Conservation (phyloP, 2,329 filamentous ascomycete species). For the Acarospora socialis region DNA sequence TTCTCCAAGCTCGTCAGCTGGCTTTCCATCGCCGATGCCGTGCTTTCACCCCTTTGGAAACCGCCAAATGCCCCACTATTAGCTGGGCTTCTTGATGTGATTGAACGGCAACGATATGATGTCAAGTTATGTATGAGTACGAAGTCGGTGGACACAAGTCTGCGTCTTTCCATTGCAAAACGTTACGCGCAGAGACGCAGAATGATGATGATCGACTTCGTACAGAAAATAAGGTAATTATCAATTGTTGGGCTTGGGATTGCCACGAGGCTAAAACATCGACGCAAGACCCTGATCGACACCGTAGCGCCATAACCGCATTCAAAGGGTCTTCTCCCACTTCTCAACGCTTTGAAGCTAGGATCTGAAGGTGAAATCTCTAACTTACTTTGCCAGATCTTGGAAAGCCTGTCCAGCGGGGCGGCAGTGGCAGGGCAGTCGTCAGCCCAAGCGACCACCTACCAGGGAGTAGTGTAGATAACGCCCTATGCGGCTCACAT, state of each 20-base stretch:
- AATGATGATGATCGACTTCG: background rate
- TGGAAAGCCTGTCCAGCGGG: constrained; percentile 9
- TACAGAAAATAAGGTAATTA: background rate
- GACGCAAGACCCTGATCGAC: background rate
- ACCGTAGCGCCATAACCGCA: background rate
- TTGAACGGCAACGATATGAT: no score
- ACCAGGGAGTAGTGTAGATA: no score
- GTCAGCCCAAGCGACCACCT: no score
- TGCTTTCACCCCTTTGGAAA: constrained; percentile 15
- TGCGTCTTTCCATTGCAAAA: no score
- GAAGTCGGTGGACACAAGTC: no score
- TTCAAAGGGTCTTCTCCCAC: background rate
- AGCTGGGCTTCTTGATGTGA: no score
- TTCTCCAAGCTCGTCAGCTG: constrained; percentile 12
- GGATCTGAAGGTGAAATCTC: background rate
- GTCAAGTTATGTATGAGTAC: no score
- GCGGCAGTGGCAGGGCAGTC: no score
- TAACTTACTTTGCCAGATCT: constrained; percentile 6
- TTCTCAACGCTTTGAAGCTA: background rate
- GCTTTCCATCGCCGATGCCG: constrained; percentile 12
- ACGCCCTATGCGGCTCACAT: no score
- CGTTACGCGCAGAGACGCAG: no score
- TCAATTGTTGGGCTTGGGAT: background rate
- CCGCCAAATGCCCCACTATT: no score
- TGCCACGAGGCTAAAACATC: background rate